Evolutionary conservation across 2,329 filamentous ascomycete species (phyloP), one percentile per base, ranked within the genome.

Genomic region (Fusarium dimerum): DNA sequence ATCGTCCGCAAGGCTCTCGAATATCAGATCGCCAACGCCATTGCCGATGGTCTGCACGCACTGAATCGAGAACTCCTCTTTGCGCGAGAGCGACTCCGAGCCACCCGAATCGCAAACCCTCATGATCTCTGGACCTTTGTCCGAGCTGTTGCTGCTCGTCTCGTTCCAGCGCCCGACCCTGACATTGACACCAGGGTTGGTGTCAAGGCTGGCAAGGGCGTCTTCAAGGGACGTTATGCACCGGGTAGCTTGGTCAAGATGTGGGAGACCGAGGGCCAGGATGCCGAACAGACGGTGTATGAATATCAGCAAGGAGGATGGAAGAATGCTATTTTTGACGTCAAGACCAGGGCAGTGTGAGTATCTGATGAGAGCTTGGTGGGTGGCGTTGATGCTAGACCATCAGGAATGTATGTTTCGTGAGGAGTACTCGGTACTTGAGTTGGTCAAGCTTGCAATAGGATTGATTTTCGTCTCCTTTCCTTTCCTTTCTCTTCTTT

Each of bases 181-280:
- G 89, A 96, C 68, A 62, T 95, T 1, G 87, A 94, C 58, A 79
- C 86, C 2, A 77, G 89, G 3, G 76, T 95, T 15, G 91, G 91
- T 2, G 75, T 96, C 10, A 80, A 82, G 20, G 77, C 78, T 7
- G 78, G 78, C 3, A 51, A 62, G 5, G 81, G 81, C 11, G 75
- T 93, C 0, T 97, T 97, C 76, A 85, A 85, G 61, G 90, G 88
- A 5, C 82, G 91, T 2, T 97, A 96, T 73, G 87, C 93, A 1
- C 93, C 93, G 0, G 92, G 91, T 1, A 96, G 92, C 70, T 76
- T 97, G 26, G 89, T 94, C 47, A 92, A 89, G 73, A 72, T 96
- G n/a, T 96, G 91, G 90, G 84, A 93, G 60, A 87, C 92, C 59
- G 88, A 96, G 72, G 91, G 84, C 0, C 73, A 77, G 18, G 77